phyloP scores from a whole-genome alignment of 305 asterid genomes.

The Fraxinus ornus region DNA sequence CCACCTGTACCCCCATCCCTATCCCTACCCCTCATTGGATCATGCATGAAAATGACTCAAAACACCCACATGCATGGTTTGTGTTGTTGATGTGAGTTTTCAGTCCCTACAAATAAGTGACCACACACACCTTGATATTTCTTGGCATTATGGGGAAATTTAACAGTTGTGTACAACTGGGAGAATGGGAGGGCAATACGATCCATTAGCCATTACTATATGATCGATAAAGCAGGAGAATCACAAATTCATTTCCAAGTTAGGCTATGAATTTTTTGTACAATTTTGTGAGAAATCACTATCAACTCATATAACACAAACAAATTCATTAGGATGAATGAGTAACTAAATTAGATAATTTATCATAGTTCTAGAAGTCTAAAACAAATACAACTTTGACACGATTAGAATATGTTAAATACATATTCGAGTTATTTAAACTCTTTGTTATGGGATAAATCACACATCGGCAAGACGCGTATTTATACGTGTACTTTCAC shows the following conservation, averaged over 20 bases:
- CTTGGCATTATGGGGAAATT: neutral
- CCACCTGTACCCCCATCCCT: neutral
- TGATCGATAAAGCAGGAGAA: constrained; percentile 22
- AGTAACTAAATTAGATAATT: neutral
- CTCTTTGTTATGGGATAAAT: neutral
- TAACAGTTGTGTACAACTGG: constrained; percentile 1
- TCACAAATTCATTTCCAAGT: neutral
- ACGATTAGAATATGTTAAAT: neutral
- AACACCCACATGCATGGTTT: constrained; percentile 46
- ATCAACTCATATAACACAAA: neutral
- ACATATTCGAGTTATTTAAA: no score
- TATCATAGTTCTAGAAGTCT: neutral
- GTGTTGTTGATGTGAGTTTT: constrained; percentile 21
- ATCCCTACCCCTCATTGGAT: neutral
- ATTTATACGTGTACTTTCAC: no score
- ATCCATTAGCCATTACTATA: constrained; percentile 1
- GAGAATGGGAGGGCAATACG: constrained; percentile 5
- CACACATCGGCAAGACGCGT: neutral
- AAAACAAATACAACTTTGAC: neutral
- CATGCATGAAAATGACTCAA: constrained; percentile 41
- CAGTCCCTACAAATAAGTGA: constrained; percentile 19
- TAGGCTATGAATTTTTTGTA: neutral
- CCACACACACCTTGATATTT: constrained; percentile 18
- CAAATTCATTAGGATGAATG: neutral
- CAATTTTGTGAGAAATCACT: neutral